These are phyloP conservation scores for Psidium guajava DNA, from an alignment of 345 rosid genomes.

Conservation along the genomic window DNA sequence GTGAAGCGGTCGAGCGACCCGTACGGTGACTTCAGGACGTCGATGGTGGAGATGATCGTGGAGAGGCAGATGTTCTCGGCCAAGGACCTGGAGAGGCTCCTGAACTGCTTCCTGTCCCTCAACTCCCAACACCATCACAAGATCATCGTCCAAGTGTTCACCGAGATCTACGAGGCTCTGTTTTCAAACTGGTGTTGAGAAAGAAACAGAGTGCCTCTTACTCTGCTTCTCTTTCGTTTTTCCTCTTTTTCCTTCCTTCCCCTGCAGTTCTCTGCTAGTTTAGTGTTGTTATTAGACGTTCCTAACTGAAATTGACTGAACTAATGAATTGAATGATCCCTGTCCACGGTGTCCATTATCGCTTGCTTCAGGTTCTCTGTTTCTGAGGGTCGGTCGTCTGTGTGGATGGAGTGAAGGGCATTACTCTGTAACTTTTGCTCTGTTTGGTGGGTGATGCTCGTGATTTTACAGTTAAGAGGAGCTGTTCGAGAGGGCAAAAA, in stretches of 20 bases:
- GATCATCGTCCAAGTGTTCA: constrained; percentile 15
- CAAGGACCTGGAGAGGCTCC: constrained; percentile 16
- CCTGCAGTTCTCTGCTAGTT: not conserved
- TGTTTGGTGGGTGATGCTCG: not conserved
- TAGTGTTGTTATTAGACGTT: not conserved
- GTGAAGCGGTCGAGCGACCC: constrained; percentile 31
- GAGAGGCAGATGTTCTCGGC: constrained; percentile 20
- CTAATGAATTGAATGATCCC: not conserved
- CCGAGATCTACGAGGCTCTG: constrained; percentile 18
- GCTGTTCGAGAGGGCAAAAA: not conserved
- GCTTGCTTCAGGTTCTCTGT: not conserved
- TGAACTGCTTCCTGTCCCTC: constrained; percentile 21
- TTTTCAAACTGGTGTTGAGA: constrained; percentile 1
- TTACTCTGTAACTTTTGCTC: not conserved
- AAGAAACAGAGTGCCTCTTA: not conserved
- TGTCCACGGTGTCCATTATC: not conserved
- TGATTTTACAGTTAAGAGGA: not conserved
- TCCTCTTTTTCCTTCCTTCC: not conserved
- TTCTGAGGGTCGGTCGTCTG: not conserved
- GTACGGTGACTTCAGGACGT: constrained; percentile 18
- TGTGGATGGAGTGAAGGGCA: not conserved
- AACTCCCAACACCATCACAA: constrained; percentile 18
- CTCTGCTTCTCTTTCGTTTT: not conserved
- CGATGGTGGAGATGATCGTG: constrained; percentile 35
- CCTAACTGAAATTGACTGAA: not conserved